These are phyloP conservation scores for Aspergillus awamori DNA, from an alignment of 2,329 filamentous ascomycete genomes.

Conservation along the genomic window DNA sequence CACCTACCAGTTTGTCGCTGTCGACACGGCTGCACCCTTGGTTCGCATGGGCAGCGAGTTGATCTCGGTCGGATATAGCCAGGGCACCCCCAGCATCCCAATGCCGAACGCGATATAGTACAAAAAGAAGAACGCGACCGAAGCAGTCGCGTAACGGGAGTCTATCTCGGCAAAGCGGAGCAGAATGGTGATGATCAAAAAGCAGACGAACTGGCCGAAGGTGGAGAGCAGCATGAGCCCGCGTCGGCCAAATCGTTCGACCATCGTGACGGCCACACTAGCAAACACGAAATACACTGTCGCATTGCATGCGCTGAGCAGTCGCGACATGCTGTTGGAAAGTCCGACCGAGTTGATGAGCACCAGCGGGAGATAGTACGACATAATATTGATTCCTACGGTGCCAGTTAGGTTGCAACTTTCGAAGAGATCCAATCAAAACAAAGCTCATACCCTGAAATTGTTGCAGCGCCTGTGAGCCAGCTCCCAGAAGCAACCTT, in stretches of 20 bases:
- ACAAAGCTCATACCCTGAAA: slow-evolving; percentile 40
- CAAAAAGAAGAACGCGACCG: slow-evolving; percentile 55
- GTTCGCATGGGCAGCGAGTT: slow-evolving; percentile 52
- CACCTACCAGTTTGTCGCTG: slow-evolving; percentile 51
- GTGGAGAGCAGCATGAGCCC: slow-evolving; percentile 61
- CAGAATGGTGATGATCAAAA: slow-evolving; percentile 54
- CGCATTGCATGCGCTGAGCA: slow-evolving; percentile 60
- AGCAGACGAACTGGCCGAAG: slow-evolving; percentile 55
- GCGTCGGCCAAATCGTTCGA: slow-evolving; percentile 57
- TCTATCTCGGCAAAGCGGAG: slow-evolving; percentile 42
- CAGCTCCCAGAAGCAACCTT: slow-evolving; percentile 56
- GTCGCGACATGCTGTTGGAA: slow-evolving; percentile 52
- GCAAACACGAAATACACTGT: slow-evolving; percentile 54
- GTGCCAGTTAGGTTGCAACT: not conserved
- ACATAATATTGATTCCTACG: slow-evolving; percentile 39
- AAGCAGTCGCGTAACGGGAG: slow-evolving; percentile 33
- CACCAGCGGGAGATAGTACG: slow-evolving; percentile 61
- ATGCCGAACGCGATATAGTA: slow-evolving; percentile 57
- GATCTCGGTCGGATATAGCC: slow-evolving; percentile 46
- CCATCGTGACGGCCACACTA: slow-evolving; percentile 50
- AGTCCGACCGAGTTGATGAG: slow-evolving; percentile 61
- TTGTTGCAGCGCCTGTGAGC: slow-evolving; percentile 58
- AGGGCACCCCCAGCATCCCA: slow-evolving; percentile 47
- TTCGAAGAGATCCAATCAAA: not conserved
- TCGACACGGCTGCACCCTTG: slow-evolving; percentile 51